Evolutionary conservation across 2,329 filamentous ascomycete species (phyloP).

Genomic region (Coniochaeta ligniaria): DNA sequence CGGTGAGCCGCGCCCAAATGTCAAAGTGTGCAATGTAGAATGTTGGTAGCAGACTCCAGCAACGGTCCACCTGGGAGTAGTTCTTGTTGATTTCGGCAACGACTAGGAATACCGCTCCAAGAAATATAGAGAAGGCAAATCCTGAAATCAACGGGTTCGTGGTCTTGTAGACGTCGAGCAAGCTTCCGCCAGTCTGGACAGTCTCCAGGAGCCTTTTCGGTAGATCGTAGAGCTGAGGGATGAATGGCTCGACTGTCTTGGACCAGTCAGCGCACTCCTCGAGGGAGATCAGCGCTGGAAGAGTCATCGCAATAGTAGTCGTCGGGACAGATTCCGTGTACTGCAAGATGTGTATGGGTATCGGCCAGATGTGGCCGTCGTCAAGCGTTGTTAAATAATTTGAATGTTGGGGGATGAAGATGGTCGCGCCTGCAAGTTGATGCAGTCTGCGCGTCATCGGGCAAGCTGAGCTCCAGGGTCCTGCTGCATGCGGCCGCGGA

Average conservation of each 20-base stretch:
- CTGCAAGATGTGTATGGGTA: not conserved
- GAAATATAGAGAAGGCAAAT: constrained; percentile 61
- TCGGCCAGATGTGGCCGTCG: not conserved
- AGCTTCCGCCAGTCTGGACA: constrained; percentile 49
- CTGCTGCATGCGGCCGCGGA: not conserved
- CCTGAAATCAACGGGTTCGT: constrained; percentile 83
- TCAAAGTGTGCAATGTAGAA: constrained; percentile 81
- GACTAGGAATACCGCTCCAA: constrained; percentile 67
- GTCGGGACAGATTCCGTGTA: not conserved
- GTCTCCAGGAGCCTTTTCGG: constrained; percentile 57
- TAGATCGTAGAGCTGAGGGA: constrained; percentile 62
- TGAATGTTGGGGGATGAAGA: not conserved
- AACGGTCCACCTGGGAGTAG: constrained; percentile 91
- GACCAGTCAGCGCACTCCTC: constrained; percentile 70
- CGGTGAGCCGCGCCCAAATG: constrained; percentile 72
- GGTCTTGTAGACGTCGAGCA: constrained; percentile 67
- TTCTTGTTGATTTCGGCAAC: constrained; percentile 83
- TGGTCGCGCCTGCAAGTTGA: not conserved
- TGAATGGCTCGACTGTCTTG: constrained; percentile 67
- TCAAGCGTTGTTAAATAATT: not conserved
- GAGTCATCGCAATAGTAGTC: constrained; percentile 43
- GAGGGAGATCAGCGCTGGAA: constrained; percentile 65
- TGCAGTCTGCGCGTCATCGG: not conserved
- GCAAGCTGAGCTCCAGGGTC: not conserved
- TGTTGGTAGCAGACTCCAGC: constrained; percentile 85